Conservation (phyloP, 371 early-diverging fungal species). For the Basidiobolus meristosporus region DNA sequence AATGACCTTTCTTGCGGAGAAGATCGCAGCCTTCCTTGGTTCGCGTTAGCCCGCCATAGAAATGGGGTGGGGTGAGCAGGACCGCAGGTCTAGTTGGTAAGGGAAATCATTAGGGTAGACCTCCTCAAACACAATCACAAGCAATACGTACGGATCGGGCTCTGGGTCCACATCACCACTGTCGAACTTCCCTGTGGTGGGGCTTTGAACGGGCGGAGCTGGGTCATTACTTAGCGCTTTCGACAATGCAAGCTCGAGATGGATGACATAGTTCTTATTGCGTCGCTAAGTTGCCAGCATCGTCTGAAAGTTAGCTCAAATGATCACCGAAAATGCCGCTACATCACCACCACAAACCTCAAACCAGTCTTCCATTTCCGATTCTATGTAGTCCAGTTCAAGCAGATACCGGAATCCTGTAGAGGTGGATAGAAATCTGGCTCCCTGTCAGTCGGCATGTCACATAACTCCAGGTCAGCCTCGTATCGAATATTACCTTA, state of each 20-base stretch:
- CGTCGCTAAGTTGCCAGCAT: constrained; percentile 26
- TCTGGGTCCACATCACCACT: no score
- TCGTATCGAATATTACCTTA: constrained; percentile 14
- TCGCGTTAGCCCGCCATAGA: constrained; percentile 65
- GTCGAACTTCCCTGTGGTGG: no score
- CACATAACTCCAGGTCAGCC: neutral
- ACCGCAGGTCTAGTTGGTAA: no score
- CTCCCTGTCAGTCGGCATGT: neutral
- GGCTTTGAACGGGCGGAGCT: no score
- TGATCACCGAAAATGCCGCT: neutral
- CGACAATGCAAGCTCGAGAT: constrained; percentile 51
- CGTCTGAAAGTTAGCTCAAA: neutral
- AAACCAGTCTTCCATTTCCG: constrained; percentile 69
- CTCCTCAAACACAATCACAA: no score
- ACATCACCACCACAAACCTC: constrained; percentile 21
- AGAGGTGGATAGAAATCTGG: constrained; percentile 41
- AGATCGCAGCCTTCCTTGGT: constrained; percentile 56
- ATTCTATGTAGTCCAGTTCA: constrained; percentile 49
- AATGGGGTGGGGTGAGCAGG: constrained; percentile 50
- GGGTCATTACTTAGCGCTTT: constrained; percentile 32
- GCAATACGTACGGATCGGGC: no score
- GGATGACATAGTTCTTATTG: constrained; percentile 59
- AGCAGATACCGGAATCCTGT: constrained; percentile 51
- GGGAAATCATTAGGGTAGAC: no score
- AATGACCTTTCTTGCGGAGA: constrained; percentile 42